These are phyloP conservation scores for Tricholoma sp. DNA, from an alignment of 768 basidiomycete species.

Conservation along the genomic window DNA sequence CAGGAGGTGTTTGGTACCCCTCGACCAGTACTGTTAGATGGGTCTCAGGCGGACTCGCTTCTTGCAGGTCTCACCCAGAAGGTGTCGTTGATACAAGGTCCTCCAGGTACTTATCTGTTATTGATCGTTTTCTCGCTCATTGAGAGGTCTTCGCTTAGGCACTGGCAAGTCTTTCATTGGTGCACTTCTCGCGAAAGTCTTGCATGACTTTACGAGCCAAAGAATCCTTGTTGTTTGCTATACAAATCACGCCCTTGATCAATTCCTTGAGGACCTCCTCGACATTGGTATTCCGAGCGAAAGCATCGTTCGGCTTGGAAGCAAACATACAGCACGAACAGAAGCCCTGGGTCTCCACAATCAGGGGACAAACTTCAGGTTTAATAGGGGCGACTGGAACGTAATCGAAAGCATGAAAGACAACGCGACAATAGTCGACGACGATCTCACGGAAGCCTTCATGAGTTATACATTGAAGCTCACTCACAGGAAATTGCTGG, in stretches of 20 bases:
- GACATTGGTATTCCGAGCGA: constrained; percentile 47
- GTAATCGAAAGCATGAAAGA: constrained; percentile 36
- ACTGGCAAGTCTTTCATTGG: constrained; percentile 76
- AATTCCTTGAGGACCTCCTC: constrained; percentile 60
- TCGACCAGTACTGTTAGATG: constrained; percentile 43
- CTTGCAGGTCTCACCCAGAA: constrained; percentile 49
- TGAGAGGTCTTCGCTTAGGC: constrained; percentile 32
- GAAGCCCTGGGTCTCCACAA: constrained; percentile 39
- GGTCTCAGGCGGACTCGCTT: constrained; percentile 42
- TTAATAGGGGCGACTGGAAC: constrained; percentile 31
- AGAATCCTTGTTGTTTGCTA: constrained; percentile 67
- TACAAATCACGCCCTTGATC: constrained; percentile 72
- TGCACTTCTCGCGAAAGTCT: constrained; percentile 55
- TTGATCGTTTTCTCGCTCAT: background rate
- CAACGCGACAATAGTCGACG: too few relatives aligned
- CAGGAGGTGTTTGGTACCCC: constrained; percentile 29
- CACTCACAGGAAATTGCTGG: background rate
- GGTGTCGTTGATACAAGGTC: constrained; percentile 64
- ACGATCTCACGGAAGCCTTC: background rate
- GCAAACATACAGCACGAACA: constrained; percentile 48
- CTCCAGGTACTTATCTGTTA: constrained; percentile 45
- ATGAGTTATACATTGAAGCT: background rate
- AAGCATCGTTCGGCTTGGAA: constrained; percentile 52
- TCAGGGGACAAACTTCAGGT: constrained; percentile 23
- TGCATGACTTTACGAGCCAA: constrained; percentile 42